These are phyloP conservation scores for Leucosporidium scottii DNA, from an alignment of 768 basidiomycete species.

Conservation along the genomic window DNA sequence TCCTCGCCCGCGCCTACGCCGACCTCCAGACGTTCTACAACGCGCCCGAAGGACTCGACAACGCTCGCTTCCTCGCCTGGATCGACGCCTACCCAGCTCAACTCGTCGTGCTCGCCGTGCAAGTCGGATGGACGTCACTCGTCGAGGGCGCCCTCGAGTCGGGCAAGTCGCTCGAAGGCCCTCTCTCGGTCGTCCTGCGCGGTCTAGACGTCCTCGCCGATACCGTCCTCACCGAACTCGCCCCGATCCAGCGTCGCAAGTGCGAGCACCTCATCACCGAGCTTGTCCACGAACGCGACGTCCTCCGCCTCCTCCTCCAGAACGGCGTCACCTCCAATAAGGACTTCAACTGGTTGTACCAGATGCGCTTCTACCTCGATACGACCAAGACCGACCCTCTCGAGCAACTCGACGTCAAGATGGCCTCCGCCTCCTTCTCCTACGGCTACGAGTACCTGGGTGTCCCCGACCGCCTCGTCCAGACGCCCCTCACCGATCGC, in stretches of 20 bases:
- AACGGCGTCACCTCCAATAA: constrained; percentile 58
- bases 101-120: constrained; percentile 87
- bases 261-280: constrained; percentile 99
- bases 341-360: constrained; percentile 86
- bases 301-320: constrained; percentile 69
- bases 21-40: constrained; percentile 78
- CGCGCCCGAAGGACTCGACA: constrained; percentile 53
- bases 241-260: constrained; percentile 86
- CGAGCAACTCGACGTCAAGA: constrained; percentile 68
- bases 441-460: constrained; percentile 99
- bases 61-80: constrained; percentile 73
- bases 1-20: constrained; percentile 68
- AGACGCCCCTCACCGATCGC: constrained; percentile 93
- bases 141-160: constrained; percentile 65
- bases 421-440: constrained; percentile 85
- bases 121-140: constrained; percentile 85
- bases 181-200: constrained; percentile 68
- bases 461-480: constrained; percentile 90
- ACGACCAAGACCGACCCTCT: constrained; percentile 62
- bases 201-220: constrained; percentile 93
- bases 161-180: constrained; percentile 52
- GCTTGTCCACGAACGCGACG: constrained; percentile 95
- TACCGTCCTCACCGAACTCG: constrained; percentile 83
- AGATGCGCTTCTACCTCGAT: constrained; percentile 97
- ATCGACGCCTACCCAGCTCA: constrained; percentile 93